These are phyloP conservation scores for Lichina pygmaea DNA, from an alignment of 495 filamentous ascomycete species.

Conservation along the genomic window DNA sequence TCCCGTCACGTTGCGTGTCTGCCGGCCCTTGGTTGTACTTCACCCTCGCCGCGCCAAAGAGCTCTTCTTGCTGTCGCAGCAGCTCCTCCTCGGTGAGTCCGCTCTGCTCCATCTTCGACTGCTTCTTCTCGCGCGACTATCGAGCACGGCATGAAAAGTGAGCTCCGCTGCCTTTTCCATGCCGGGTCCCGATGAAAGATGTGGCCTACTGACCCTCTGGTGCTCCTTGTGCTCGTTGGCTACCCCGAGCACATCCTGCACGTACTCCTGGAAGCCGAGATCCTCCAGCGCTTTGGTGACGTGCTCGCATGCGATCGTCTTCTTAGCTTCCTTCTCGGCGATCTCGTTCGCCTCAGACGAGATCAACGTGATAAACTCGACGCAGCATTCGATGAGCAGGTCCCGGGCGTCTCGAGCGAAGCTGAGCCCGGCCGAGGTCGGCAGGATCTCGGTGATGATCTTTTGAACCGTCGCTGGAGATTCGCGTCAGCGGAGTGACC, in stretches of 20 bases:
- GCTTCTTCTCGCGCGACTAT: conserved; percentile 84
- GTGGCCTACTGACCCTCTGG: conserved; percentile 36
- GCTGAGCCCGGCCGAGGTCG: conserved; percentile 33
- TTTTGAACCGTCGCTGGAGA: conserved; percentile 78
- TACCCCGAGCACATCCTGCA: conserved; percentile 60
- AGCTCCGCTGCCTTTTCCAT: not conserved
- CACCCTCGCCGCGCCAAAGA: conserved; percentile 60
- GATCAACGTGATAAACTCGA: conserved; percentile 94
- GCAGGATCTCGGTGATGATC: conserved; percentile 84
- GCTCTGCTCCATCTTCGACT: conserved; percentile 85
- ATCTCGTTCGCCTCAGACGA: conserved; percentile 97
- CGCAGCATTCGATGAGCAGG: conserved; percentile 91
- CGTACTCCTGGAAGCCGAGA: conserved; percentile 76
- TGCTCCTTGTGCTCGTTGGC: conserved; percentile 81
- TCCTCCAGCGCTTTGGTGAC: conserved; percentile 77
- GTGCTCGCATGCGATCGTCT: conserved; percentile 92
- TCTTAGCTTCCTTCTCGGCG: conserved; percentile 91
- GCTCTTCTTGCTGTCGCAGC: conserved; percentile 62
- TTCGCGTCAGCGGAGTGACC: no score
- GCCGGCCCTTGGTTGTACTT: conserved; percentile 26
- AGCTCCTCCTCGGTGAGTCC: conserved; percentile 76
- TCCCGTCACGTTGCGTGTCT: no score
- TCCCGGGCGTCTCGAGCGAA: conserved; percentile 91
- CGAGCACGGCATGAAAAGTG: not conserved
- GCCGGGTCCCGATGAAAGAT: not conserved